Conservation (phyloP, 345 rosid species). For the Corchorus capsularis region DNA sequence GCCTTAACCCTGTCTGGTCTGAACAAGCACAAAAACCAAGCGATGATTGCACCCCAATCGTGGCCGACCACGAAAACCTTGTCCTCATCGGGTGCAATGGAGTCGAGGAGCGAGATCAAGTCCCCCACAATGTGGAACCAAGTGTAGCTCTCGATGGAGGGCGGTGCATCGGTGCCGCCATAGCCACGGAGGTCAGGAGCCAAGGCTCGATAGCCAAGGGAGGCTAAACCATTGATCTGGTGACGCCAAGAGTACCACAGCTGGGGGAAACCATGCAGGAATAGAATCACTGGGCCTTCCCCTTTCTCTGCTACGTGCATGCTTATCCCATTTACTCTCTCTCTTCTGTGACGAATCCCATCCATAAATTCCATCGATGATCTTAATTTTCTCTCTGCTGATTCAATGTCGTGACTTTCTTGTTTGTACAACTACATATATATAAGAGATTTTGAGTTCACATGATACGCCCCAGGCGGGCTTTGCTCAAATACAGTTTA, state of each 20-base stretch:
- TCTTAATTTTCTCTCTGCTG: too few relatives aligned
- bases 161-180: slow-evolving; percentile 57
- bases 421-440: too few relatives aligned
- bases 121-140: slow-evolving; percentile 51
- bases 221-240: slow-evolving; percentile 53
- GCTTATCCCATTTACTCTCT: slow-evolving; percentile 8
- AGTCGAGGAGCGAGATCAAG: slow-evolving; percentile 47
- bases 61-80: slow-evolving; percentile 69
- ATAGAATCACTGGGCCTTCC: slow-evolving; percentile 47
- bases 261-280: slow-evolving; percentile 77
- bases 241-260: slow-evolving; percentile 76
- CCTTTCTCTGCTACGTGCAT: slow-evolving; percentile 57
- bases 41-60: slow-evolving; percentile 67
- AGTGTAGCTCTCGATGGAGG: slow-evolving; percentile 45
- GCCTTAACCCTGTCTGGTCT: slow-evolving; percentile 66
- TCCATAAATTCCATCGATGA: not conserved
- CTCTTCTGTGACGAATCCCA: slow-evolving; percentile 14
- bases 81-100: not conserved
- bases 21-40: slow-evolving; percentile 52
- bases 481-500: too few relatives aligned
- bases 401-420: too few relatives aligned
- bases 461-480: too few relatives aligned
- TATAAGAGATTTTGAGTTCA: too few relatives aligned
- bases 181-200: slow-evolving; percentile 77
- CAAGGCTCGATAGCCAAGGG: slow-evolving; percentile 54